Percentiles rank a stretch among this genome's conserved stretches.
Evolutionary conservation across 1,284 basidiomycete genomes (phyloP).

Genomic region (Ceratobasidium sp.): DNA sequence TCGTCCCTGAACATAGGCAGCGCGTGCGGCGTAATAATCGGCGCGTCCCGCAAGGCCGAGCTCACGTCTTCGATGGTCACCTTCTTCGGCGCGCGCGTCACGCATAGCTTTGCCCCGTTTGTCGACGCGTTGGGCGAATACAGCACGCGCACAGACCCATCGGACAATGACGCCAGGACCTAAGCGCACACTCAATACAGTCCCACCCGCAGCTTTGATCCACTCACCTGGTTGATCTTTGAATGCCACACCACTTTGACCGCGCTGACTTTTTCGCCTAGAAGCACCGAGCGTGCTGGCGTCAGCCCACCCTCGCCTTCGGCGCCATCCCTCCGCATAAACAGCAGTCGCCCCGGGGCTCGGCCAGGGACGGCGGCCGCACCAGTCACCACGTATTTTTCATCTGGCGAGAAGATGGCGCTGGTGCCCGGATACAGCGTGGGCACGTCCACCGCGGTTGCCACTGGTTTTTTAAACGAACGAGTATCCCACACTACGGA

Average conservation of each 20-base stretch:
- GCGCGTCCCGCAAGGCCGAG: conserved; percentile 80
- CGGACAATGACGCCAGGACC: conserved; percentile 90
- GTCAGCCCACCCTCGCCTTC: conserved; percentile 60
- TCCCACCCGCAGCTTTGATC: too few species aligned
- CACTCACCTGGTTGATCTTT: conserved; percentile 93
- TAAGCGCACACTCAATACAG: conserved; percentile 54
- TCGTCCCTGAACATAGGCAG: conserved; percentile 90
- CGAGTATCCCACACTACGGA: conserved; percentile 91
- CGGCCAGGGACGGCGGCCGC: conserved; percentile 72
- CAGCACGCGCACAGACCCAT: conserved; percentile 86
- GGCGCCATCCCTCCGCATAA: conserved; percentile 77
- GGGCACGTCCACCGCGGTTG: conserved; percentile 69
- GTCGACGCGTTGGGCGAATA: conserved; percentile 90
- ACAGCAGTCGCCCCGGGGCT: conserved; percentile 75
- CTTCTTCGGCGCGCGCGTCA: conserved; percentile 80
- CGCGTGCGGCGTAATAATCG: conserved; percentile 90
- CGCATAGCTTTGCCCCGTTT: conserved; percentile 90
- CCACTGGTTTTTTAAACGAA: conserved; percentile 86
- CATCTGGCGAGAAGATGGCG: conserved; percentile 93
- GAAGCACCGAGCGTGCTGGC: conserved; percentile 58
- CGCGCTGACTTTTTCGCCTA: conserved; percentile 79
- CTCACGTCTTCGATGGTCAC: conserved; percentile 86
- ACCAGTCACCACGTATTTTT: conserved; percentile 87
- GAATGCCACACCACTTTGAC: conserved; percentile 94
- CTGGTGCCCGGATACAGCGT: conserved; percentile 92